Evolutionary conservation across 2,329 filamentous ascomycete species (phyloP).

Genomic region (Aureobasidium namibiae): DNA sequence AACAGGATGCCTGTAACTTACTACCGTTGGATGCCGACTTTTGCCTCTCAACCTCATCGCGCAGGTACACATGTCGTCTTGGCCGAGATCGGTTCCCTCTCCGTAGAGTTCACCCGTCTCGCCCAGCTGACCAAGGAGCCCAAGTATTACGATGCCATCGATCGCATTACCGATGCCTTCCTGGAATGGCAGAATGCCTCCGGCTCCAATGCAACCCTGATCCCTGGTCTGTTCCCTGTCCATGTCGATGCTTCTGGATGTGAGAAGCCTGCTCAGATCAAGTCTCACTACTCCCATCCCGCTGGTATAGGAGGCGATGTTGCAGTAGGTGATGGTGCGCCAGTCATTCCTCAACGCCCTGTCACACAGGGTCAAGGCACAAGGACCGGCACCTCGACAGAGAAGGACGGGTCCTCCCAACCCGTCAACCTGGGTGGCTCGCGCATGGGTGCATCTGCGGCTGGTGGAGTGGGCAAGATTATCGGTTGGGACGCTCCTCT

Average conservation of each 20-base stretch:
- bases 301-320: neutral
- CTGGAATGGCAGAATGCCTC: constrained; percentile 56
- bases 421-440: constrained; percentile 1
- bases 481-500: constrained; percentile 16
- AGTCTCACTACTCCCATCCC: constrained; percentile 3
- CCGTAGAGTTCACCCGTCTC: constrained; percentile 81
- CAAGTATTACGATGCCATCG: constrained; percentile 85
- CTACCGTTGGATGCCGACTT: constrained; percentile 66
- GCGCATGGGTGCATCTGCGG: neutral
- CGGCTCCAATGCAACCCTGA: constrained; percentile 46
- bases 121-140: constrained; percentile 74
- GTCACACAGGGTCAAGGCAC: neutral
- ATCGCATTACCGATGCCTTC: constrained; percentile 73
- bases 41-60: constrained; percentile 54
- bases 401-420: constrained; percentile 2
- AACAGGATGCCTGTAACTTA: constrained; percentile 85
- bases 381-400: neutral
- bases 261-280: constrained; percentile 43
- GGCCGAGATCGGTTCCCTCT: constrained; percentile 68
- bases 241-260: constrained; percentile 73
- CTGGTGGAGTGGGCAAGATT: constrained; percentile 16
- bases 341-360: neutral
- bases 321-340: neutral
- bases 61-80: constrained; percentile 51
- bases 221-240: constrained; percentile 76